Conservation (phyloP, 768 basidiomycete species). For the Leccinum broughii region DNA sequence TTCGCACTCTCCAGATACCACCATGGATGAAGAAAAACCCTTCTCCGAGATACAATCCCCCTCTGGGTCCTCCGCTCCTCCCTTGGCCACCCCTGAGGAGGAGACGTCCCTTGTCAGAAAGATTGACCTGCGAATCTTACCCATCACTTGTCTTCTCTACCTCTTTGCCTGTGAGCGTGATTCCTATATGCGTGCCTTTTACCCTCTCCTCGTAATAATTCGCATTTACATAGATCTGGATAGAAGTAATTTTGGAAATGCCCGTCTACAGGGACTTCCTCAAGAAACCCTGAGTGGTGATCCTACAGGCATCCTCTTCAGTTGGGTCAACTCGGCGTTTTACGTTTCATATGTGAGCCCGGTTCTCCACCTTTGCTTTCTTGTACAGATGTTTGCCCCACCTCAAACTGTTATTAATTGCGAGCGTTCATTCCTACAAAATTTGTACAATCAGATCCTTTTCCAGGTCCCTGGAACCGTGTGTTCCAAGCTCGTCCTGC, state of each 20-base stretch:
- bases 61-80: not conserved
- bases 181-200: not conserved
- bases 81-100: slow-evolving; percentile 32
- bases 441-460: slow-evolving; percentile 48
- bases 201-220: not conserved
- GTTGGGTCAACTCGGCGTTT: slow-evolving; percentile 77
- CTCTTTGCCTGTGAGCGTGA: slow-evolving; percentile 66
- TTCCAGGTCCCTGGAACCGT: slow-evolving; percentile 69
- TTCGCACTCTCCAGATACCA: not conserved
- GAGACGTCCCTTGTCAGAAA: slow-evolving; percentile 40
- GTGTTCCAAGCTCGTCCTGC: slow-evolving; percentile 65
- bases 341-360: slow-evolving; percentile 71
- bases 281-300: slow-evolving; percentile 67
- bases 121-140: slow-evolving; percentile 37
- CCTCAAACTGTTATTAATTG: slow-evolving; percentile 19
- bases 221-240: slow-evolving; percentile 48
- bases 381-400: not conserved
- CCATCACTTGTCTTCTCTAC: slow-evolving; percentile 69
- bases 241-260: slow-evolving; percentile 77
- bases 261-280: slow-evolving; percentile 72
- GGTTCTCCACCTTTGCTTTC: not conserved
- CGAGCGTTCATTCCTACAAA: not conserved
- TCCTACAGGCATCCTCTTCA: slow-evolving; percentile 62
- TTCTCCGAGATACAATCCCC: not conserved
- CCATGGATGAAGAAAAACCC: slow-evolving; percentile 24